Evolutionary conservation across 1,139 yeast species (phyloP), one percentile per base, ranked within the genome.

Genomic region (Magnusiomyces starmeri): DNA sequence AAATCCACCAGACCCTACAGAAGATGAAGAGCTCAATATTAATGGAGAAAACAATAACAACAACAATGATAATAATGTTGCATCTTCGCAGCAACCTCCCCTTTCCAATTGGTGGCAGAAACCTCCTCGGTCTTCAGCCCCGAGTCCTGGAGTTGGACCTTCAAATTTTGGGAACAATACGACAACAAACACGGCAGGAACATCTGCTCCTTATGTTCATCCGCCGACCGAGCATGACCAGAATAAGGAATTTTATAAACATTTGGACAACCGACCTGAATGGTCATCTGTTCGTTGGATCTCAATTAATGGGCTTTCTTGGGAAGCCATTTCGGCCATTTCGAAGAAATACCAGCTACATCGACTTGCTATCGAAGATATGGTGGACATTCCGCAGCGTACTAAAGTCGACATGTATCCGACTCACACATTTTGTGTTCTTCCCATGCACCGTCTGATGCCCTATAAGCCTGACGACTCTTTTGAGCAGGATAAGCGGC

Each of bases 331-430:
- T 8, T 68, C 74, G 8, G 63, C 72, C 1, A 66, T 77, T 39
- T 72, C 76, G 2, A 58, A 65, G 44, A 62, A 64, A 49, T 76
- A 70, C 58, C 63, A 69, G 20, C 61, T 77, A 26, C 81, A 77
- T 60, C 71, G 77, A 24, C 63, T 77, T 49, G 76, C 81, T 0
- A 68, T 78, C 48, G 83, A 78, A 60, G 82, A 78, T 60, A 74
- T 78, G 78, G 74, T 78, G 46, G 82, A 78, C 62, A 72, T 77
- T 32, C 82, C 82, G 2, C 81, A 77, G 52, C 66, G 83, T 24
- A 77, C 82, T 1, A 78, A 78, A 56, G 72, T 73, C 42, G 82
- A 78, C 58, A 65, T 73, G 35, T 78, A 75, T 55, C 72, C 75
- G 2, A 67, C 66, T 25, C 80, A 77, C 57, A 60, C 76, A 9